A percentile compares a stretch with the other conserved stretches of the same genome.
phyloP scores from a whole-genome alignment of 257 asterid species.

The Solanum sparsipilum region DNA sequence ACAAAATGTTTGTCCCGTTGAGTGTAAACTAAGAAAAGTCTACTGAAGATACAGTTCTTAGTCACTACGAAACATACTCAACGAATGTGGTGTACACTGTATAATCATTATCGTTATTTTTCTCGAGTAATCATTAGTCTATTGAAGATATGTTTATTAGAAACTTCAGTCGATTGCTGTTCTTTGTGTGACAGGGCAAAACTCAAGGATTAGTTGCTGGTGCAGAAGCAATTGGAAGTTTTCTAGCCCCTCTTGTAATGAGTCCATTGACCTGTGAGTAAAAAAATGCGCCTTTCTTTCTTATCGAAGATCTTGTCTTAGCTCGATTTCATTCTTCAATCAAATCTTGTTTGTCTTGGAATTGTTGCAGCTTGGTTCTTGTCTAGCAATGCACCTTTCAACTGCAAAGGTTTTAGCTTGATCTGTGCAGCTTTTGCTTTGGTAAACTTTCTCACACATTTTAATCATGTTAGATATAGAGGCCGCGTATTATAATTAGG shows the following conservation, averaged over 20 bases:
- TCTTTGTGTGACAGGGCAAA: constrained; percentile 40
- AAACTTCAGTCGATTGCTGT: neutral
- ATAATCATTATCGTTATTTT: neutral
- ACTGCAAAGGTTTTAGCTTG: constrained; percentile 88
- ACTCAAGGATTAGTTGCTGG: constrained; percentile 27
- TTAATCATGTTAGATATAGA: neutral
- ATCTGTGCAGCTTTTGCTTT: constrained; percentile 63
- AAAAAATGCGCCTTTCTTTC: neutral
- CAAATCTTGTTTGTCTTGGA: neutral
- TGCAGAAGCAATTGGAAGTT: neutral
- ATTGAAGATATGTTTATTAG: neutral
- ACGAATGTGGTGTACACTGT: neutral
- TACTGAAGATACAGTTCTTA: neutral
- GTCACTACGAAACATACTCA: neutral
- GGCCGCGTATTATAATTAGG: neutral
- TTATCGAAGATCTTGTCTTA: neutral
- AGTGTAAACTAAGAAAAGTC: neutral
- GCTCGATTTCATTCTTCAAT: neutral
- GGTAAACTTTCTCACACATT: constrained; percentile 24
- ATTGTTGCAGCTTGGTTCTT: constrained; percentile 67
- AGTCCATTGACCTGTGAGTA: constrained; percentile 77
- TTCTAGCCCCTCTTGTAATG: constrained; percentile 29
- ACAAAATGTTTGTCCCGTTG: neutral
- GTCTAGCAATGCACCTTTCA: constrained; percentile 67
- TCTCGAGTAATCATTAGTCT: neutral